Conservation (phyloP, 2,329 filamentous ascomycete genomes). For the Pseudogymnoascus verrucosus region DNA sequence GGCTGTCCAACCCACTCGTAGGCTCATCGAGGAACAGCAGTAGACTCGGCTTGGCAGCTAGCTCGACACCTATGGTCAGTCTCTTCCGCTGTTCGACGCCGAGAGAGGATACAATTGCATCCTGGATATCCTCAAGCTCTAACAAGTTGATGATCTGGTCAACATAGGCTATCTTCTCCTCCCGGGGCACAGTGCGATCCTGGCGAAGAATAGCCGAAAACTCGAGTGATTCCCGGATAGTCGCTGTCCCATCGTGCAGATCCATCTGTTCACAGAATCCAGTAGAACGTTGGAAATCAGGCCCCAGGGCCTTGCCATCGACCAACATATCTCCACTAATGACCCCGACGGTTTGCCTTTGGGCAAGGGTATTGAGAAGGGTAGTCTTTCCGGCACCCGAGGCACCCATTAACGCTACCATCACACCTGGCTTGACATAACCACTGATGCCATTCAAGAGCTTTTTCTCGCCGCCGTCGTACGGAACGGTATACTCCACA, state of each 20-base stretch:
- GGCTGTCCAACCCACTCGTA: conserved; percentile 53
- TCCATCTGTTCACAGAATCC: conserved; percentile 92
- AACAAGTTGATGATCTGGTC: conserved; percentile 63
- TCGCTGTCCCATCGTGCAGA: conserved; percentile 73
- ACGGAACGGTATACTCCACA: conserved; percentile 59
- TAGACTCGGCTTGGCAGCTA: conserved; percentile 48
- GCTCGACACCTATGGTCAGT: conserved; percentile 51
- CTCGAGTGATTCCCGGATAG: conserved; percentile 78
- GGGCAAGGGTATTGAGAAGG: conserved; percentile 74
- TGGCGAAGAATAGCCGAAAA: conserved; percentile 88
- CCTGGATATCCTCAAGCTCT: conserved; percentile 58
- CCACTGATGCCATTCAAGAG: conserved; percentile 75
- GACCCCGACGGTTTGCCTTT: conserved; percentile 79
- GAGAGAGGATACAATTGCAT: conserved; percentile 54
- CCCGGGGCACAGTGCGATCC: conserved; percentile 58
- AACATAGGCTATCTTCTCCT: conserved; percentile 80
- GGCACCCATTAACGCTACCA: conserved; percentile 56
- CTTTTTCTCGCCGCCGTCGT: conserved; percentile 50
- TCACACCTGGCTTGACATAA: conserved; percentile 65
- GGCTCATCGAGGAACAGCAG: conserved; percentile 57
- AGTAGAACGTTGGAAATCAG: conserved; percentile 65
- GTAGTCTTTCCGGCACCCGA: conserved; percentile 80
- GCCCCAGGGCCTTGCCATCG: conserved; percentile 58
- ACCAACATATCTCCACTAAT: conserved; percentile 74
- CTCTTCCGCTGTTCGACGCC: conserved; percentile 56